Conservation (phyloP, 2,329 filamentous ascomycete genomes). For the Penicillium sp. region DNA sequence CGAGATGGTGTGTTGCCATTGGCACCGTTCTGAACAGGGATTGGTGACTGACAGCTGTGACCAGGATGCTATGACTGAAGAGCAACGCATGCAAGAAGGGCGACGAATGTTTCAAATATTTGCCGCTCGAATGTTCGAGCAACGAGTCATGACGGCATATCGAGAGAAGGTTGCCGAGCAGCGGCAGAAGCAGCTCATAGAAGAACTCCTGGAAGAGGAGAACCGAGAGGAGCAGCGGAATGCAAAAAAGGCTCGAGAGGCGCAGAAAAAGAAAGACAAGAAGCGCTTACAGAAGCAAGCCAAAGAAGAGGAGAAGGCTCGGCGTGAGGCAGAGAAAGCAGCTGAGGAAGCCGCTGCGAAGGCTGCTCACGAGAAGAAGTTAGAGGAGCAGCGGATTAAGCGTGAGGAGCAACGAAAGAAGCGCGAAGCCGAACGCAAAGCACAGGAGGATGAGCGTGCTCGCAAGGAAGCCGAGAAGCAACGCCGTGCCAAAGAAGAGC, state of each 20-base stretch:
- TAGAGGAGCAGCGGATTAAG: conserved; percentile 78
- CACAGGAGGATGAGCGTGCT: conserved; percentile 83
- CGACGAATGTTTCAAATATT: conserved; percentile 99
- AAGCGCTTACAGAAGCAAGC: conserved; percentile 85
- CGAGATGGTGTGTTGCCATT: conserved; percentile 58
- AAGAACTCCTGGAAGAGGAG: conserved; percentile 87
- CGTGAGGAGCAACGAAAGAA: conserved; percentile 90
- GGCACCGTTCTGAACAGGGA: conserved; percentile 7
- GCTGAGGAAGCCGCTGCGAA: conserved; percentile 79
- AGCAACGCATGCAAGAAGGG: conserved; percentile 98
- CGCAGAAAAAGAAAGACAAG: conserved; percentile 94
- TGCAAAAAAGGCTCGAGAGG: conserved; percentile 90
- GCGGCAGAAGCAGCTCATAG: conserved; percentile 84
- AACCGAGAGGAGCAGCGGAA: conserved; percentile 76
- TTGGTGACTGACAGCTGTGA: conserved; percentile 41
- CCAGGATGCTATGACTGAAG: conserved; percentile 94
- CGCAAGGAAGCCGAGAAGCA: conserved; percentile 85
- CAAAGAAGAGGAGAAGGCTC: conserved; percentile 87
- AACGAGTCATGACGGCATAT: conserved; percentile 94
- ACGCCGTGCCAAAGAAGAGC: conserved; percentile 78
- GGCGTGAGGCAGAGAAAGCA: conserved; percentile 83
- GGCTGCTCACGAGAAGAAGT: conserved; percentile 75
- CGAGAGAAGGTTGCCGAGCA: conserved; percentile 95
- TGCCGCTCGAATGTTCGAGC: conserved; percentile 98
- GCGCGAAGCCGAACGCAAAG: conserved; percentile 85